Evolutionary conservation across 164 flowering plant genomes (phyloP), one percentile per base, ranked within the genome.

Genomic region (Berberis vulgaris): DNA sequence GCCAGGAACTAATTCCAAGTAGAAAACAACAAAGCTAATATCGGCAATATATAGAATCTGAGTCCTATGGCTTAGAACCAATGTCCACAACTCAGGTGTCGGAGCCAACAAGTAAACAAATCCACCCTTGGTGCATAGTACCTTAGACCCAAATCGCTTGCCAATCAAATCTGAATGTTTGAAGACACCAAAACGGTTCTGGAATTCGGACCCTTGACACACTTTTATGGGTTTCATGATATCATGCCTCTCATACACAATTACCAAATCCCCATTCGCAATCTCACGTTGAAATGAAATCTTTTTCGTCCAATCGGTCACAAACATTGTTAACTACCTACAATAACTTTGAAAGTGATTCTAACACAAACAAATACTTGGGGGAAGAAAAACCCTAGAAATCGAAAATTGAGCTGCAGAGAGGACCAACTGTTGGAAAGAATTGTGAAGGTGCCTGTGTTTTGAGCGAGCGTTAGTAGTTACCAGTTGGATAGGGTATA

Each of bases 131-230:
- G 66, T 81, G 80, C 93, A 89, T 8, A 84, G 74, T 26, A 83
- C 93, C 64, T 86, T 92, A 61, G 86, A 79, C 45, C 96, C 98
- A 74, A 92, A 89, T 1, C 88, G 87, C 78, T 81, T 87, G 26
- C 98, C 96, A 49, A 89, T 83, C 96, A 95, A 89, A 46, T 88
- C 96, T 89, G 81, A 76, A 83, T 92, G 98, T 65, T 85, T 85
- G 64, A 87, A 92, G 2, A 80, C 76, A 13, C 98, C 98, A 62
- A 86, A 92, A 41, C 95, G 83, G 66, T 92, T 92, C 65, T 92
- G 93, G 1, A 92, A 77, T 40, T 81, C 85, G 1, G 85, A 76
- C 38, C 76, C 78, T 13, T 78, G 78, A 59, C 82, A 61, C 7
- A 89, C 95, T 72, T 79, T 84, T 7, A 87, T 75, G 10, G 92